Percentiles rank a stretch among this genome's conserved stretches.
These are phyloP conservation scores for Apostasia ramifera DNA, from an alignment of 106 monocot species.

Conservation along the genomic window DNA sequence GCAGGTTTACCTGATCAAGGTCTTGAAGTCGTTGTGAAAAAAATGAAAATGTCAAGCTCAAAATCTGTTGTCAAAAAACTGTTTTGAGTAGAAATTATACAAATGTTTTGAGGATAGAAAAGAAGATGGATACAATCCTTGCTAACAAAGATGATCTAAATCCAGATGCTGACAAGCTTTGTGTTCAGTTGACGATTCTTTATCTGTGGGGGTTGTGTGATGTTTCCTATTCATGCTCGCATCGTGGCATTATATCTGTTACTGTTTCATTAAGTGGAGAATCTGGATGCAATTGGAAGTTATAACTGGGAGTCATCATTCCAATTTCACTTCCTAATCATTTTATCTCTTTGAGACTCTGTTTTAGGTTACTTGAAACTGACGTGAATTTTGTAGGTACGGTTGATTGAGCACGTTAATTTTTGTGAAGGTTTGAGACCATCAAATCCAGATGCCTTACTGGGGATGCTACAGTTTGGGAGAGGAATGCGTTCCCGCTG, in stretches of 20 bases:
- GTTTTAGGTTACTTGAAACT: background rate
- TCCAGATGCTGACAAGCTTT: background rate
- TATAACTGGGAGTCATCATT: constrained; percentile 3
- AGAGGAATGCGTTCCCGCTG: background rate
- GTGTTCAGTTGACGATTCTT: constrained; percentile 10
- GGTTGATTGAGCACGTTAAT: constrained; percentile 12
- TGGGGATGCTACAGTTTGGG: constrained; percentile 4
- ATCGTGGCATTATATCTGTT: background rate
- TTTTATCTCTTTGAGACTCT: background rate
- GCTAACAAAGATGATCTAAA: background rate
- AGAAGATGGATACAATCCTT: background rate
- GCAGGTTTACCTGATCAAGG: background rate
- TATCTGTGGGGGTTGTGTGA: constrained; percentile 2
- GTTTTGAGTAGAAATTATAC: background rate
- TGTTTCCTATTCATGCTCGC: background rate
- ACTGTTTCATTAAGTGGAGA: background rate
- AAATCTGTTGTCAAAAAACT: no score
- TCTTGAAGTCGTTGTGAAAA: background rate
- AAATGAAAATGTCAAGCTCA: no score
- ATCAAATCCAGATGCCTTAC: background rate
- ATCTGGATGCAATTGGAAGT: constrained; percentile 6
- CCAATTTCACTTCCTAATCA: background rate
- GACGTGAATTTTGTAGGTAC: constrained; percentile 1
- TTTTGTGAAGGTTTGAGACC: constrained; percentile 5
- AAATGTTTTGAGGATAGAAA: background rate